Evolutionary conservation across 1,284 basidiomycete species (phyloP), one percentile per base, ranked within the genome.

Genomic region (Tilletia caries): DNA sequence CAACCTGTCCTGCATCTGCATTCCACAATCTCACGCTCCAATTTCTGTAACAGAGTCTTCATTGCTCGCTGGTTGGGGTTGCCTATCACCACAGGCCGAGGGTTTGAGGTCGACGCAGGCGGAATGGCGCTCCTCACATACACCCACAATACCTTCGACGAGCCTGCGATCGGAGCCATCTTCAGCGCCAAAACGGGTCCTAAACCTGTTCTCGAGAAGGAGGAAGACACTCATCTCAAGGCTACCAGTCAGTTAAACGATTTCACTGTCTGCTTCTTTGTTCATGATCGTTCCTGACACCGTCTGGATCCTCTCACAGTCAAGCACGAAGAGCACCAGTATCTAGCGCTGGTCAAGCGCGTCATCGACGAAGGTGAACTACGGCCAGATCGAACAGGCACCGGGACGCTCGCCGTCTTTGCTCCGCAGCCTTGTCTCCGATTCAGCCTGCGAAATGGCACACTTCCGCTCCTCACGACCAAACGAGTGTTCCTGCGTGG

Each of bases 401-500:
- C 80, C 0, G 81, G 81, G 4, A 83, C 81, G 2, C 64, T 80
- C 3, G 78, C 81, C 0, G 54, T 81, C 2, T 83, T 83, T 60
- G 81, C 79, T 2, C 81, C 81, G n/a, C 76, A 73, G 34, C 74
- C 77, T 1, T 68, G 70, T 20, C 71, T 83, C 27, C 72, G 74
- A 8, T 83, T 83, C 68, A 68, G 70, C 33, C 71, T 82, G 32
- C 62, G 68, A 3, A 71, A 76, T 41, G 73, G 77, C 18, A 71
- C 76, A 18, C 86, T 98, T 12, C 95, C 95, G 0, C 88, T 98
- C 20, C 87, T 98, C 52, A 98, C 95, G 13, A 98, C 95, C 0
- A 98, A 98, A 84, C 89, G 92, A 71, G 95, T 95, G 1, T 98
- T 97, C 82, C 85, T 91, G 29, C 90, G 92, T 44, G 95, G 93